These are phyloP conservation scores for Trypanosoma lewisi DNA, from an alignment of 208 protist species.

Conservation along the genomic window DNA sequence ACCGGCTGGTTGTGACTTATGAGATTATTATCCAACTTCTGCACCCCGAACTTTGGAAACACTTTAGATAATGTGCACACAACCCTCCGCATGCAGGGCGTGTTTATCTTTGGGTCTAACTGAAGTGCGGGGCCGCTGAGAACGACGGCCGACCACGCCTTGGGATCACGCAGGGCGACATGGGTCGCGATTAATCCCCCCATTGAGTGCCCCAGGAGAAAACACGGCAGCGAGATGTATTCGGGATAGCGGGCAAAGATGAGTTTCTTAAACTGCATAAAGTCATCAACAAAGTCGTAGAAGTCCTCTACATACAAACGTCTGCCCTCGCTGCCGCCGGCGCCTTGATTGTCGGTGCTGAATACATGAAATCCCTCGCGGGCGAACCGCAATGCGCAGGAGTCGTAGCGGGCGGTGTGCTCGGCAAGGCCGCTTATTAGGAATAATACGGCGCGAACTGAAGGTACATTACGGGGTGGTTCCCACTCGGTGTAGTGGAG, in stretches of 20 bases:
- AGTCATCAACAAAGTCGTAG: constrained; percentile 71
- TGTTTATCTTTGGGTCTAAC: constrained; percentile 10
- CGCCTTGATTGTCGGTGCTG: constrained; percentile 73
- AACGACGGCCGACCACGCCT: constrained; percentile 36
- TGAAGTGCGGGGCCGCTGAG: constrained; percentile 61
- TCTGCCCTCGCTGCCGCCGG: constrained; percentile 66
- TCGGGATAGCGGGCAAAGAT: constrained; percentile 36
- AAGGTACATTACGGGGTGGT: constrained; percentile 28
- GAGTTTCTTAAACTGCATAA: constrained; percentile 41
- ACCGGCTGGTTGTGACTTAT: constrained; percentile 51
- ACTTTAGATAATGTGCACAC: constrained; percentile 27
- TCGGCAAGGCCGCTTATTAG: constrained; percentile 73
- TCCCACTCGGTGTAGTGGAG: constrained; percentile 71
- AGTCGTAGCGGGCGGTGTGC: constrained; percentile 73
- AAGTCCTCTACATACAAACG: constrained; percentile 75
- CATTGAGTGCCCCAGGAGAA: constrained; percentile 80
- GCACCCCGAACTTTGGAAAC: constrained; percentile 50
- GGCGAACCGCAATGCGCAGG: constrained; percentile 50
- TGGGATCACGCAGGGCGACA: constrained; percentile 45
- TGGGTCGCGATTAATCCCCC: constrained; percentile 61
- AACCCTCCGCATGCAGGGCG: constrained; percentile 22
- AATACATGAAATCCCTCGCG: constrained; percentile 52
- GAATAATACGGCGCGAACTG: constrained; percentile 50
- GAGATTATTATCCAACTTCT: constrained; percentile 22
- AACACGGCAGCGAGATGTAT: constrained; percentile 39